Evolutionary conservation across 352 stramenopile genomes (phyloP).

Genomic region (Globisporangium uncinulatum): DNA sequence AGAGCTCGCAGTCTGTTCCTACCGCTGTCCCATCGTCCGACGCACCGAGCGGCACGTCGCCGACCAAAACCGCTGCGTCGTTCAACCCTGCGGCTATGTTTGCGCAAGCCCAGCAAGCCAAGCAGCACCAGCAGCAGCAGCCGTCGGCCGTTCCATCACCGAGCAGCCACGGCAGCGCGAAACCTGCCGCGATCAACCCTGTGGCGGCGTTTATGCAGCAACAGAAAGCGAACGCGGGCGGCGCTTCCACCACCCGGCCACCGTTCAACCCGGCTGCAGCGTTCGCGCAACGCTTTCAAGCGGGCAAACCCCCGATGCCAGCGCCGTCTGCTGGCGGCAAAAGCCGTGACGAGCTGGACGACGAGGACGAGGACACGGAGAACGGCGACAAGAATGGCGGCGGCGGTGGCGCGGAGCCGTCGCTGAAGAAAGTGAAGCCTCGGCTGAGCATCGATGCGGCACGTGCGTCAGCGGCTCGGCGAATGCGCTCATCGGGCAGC

Average conservation of each 20-base stretch:
- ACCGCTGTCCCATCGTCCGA: background rate
- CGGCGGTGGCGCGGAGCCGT: slow-evolving; percentile 33
- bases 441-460: slow-evolving; percentile 73
- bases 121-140: slow-evolving; percentile 3
- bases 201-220: slow-evolving; percentile 53
- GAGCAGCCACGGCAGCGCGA: slow-evolving; percentile 1
- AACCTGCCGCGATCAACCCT: slow-evolving; percentile 23
- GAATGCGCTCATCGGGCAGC: slow-evolving; percentile 58
- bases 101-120: slow-evolving; percentile 28
- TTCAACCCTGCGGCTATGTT: slow-evolving; percentile 60
- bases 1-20: background rate
- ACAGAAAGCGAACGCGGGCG: slow-evolving; percentile 27
- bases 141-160: background rate
- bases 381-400: slow-evolving; percentile 15
- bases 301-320: slow-evolving; percentile 37
- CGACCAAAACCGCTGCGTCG: slow-evolving; percentile 6
- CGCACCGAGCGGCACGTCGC: slow-evolving; percentile 11
- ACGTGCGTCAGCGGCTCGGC: slow-evolving; percentile 57
- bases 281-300: slow-evolving; percentile 54
- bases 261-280: slow-evolving; percentile 44
- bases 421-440: slow-evolving; percentile 69
- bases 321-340: slow-evolving; percentile 22
- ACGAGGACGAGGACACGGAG: slow-evolving; percentile 33
- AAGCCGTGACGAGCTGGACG: slow-evolving; percentile 29
- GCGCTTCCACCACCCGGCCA: slow-evolving; percentile 10